Evolutionary conservation across 305 asterid species (phyloP).

Genomic region (Caryopteris hybrid): DNA sequence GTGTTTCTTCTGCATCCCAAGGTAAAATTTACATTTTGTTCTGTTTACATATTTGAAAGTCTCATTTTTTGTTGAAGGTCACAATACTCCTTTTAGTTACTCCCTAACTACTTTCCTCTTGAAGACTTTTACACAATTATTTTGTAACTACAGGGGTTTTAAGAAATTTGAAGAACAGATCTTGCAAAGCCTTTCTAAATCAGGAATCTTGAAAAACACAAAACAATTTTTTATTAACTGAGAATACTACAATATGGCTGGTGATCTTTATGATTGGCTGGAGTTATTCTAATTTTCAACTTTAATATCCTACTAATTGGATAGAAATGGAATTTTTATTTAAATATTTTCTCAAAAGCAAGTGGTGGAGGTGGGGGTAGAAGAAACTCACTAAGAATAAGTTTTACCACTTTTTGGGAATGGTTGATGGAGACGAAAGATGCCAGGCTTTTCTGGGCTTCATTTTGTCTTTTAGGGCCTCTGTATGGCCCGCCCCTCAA

Average conservation of each 20-base stretch:
- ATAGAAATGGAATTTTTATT: neutral
- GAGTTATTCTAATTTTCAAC: neutral
- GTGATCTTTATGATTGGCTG: neutral
- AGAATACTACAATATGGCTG: neutral
- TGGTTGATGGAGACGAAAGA: conserved; percentile 13
- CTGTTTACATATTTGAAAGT: too few species aligned
- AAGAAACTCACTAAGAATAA: conserved; percentile 3
- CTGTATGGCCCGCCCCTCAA: neutral
- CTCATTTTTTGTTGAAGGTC: neutral
- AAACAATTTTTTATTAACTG: neutral
- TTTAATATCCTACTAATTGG: neutral
- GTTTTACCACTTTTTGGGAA: neutral
- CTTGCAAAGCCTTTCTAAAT: neutral
- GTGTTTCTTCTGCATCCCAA: conserved; percentile 75
- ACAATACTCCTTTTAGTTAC: neutral
- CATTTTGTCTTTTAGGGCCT: neutral
- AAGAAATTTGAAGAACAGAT: neutral
- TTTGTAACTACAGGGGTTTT: neutral
- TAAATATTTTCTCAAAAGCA: neutral
- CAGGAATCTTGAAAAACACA: neutral
- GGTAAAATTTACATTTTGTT: conserved; percentile 17
- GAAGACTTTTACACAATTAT: neutral
- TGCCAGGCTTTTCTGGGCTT: neutral
- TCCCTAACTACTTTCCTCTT: neutral
- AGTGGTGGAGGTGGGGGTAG: neutral